Conservation (phyloP, 2,329 filamentous ascomycete genomes). For the Bipolaris victoriae region DNA sequence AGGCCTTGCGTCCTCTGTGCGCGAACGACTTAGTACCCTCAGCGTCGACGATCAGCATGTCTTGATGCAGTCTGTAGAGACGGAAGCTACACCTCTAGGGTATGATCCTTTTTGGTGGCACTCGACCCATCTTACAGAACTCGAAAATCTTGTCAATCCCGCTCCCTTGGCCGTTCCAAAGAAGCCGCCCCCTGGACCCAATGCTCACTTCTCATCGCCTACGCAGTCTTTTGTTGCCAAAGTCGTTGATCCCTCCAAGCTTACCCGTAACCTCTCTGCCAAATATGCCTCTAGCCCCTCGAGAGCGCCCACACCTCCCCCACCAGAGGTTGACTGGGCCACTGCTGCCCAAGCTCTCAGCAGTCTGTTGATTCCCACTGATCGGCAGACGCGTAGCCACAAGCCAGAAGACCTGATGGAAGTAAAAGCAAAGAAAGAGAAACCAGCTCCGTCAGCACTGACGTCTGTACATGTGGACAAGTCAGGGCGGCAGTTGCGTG, state of each 20-base stretch:
- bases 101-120: slow-evolving; percentile 57
- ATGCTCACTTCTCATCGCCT: slow-evolving; percentile 81
- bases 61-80: slow-evolving; percentile 26
- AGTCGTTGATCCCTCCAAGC: slow-evolving; percentile 70
- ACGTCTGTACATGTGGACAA: slow-evolving; percentile 53
- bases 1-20: slow-evolving; percentile 66
- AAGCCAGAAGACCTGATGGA: slow-evolving; percentile 75
- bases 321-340: slow-evolving; percentile 84
- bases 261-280: slow-evolving; percentile 68
- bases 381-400: slow-evolving; percentile 77
- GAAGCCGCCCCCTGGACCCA: slow-evolving; percentile 64
- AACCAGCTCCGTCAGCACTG: slow-evolving; percentile 44
- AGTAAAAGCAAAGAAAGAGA: slow-evolving; percentile 65
- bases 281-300: slow-evolving; percentile 45
- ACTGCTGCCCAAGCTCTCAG: slow-evolving; percentile 82
- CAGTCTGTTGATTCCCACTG: slow-evolving; percentile 77
- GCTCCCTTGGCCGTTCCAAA: slow-evolving; percentile 56
- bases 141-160: slow-evolving; percentile 46
- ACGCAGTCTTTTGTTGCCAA: slow-evolving; percentile 88
- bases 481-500: slow-evolving; percentile 68
- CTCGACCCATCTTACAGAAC: slow-evolving; percentile 34
- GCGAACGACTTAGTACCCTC: slow-evolving; percentile 56
- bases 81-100: slow-evolving; percentile 25
- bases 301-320: slow-evolving; percentile 66
- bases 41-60: slow-evolving; percentile 36